Evolutionary conservation across 2,329 filamentous ascomycete species (phyloP).

Genomic region (Epichloe coenophiala): DNA sequence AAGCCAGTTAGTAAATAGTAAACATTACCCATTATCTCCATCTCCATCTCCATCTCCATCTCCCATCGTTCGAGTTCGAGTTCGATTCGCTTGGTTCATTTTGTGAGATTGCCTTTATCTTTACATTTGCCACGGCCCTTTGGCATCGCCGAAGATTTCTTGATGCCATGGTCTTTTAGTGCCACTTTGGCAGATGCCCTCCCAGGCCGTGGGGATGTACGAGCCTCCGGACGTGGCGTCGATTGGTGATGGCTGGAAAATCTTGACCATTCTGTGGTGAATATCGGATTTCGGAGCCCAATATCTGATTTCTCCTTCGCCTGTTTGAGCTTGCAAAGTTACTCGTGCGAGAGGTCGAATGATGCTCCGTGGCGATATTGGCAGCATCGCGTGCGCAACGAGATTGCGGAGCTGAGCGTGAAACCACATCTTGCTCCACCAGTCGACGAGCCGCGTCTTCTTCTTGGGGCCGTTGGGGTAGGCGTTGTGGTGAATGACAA

Average conservation of each 20-base stretch:
- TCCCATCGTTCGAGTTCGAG: too few relatives aligned
- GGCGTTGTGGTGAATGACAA: constrained; percentile 25
- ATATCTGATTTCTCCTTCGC: constrained; percentile 11
- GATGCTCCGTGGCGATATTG: neutral
- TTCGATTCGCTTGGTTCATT: too few relatives aligned
- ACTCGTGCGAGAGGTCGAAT: constrained; percentile 11
- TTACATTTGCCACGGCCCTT: constrained; percentile 15
- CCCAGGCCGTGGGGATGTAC: constrained; percentile 17
- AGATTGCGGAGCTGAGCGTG: constrained; percentile 18
- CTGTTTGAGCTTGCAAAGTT: neutral
- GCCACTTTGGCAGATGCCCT: constrained; percentile 19
- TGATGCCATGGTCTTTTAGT: constrained; percentile 18
- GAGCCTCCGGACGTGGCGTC: constrained; percentile 4
- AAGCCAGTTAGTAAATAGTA: neutral
- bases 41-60: neutral
- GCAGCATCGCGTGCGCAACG: constrained; percentile 13
- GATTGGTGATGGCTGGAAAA: constrained; percentile 13
- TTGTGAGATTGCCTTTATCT: neutral
- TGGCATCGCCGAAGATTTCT: constrained; percentile 19
- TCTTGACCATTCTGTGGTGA: constrained; percentile 7
- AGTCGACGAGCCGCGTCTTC: constrained; percentile 17
- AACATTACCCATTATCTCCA: neutral
- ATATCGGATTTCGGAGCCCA: constrained; percentile 9
- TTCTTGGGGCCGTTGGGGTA: constrained; percentile 21
- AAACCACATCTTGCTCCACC: constrained; percentile 25